Percentiles rank a stretch among this genome's conserved stretches.
These are phyloP conservation scores for Ceratocystis destructans DNA, from an alignment of 2,329 filamentous ascomycete genomes.

Conservation along the genomic window DNA sequence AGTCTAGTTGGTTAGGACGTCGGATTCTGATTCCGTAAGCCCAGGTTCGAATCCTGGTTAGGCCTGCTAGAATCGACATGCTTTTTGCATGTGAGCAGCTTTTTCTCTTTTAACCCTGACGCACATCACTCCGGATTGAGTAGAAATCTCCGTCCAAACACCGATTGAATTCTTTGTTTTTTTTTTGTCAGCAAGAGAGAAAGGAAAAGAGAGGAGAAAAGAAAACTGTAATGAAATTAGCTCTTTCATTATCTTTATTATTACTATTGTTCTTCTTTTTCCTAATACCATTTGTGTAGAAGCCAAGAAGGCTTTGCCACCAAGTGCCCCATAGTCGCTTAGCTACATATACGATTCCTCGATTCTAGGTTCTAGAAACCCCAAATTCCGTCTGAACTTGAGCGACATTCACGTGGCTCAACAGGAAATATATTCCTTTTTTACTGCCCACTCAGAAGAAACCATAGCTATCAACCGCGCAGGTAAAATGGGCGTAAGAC, in stretches of 20 bases:
- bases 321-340: background rate
- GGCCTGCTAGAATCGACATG: background rate
- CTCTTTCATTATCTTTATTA: background rate
- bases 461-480: no score
- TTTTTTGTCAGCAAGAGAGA: background rate
- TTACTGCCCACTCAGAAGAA: background rate
- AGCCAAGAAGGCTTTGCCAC: background rate
- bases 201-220: background rate
- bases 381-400: slow-evolving; percentile 1
- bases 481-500: background rate
- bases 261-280: background rate
- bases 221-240: background rate
- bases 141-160: background rate
- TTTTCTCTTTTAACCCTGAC: background rate
- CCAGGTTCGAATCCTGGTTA: slow-evolving; percentile 18
- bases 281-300: background rate
- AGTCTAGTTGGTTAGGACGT: slow-evolving; percentile 19
- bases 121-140: background rate
- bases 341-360: background rate
- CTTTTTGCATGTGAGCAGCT: background rate
- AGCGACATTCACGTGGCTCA: slow-evolving; percentile 3
- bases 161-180: no score
- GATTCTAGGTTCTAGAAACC: background rate
- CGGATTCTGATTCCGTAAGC: slow-evolving; percentile 17
- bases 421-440: slow-evolving; percentile 1